Evolutionary conservation across 179 eudicot species (phyloP), one percentile per base, ranked within the genome.

Genomic region (Drosera spatulata): DNA sequence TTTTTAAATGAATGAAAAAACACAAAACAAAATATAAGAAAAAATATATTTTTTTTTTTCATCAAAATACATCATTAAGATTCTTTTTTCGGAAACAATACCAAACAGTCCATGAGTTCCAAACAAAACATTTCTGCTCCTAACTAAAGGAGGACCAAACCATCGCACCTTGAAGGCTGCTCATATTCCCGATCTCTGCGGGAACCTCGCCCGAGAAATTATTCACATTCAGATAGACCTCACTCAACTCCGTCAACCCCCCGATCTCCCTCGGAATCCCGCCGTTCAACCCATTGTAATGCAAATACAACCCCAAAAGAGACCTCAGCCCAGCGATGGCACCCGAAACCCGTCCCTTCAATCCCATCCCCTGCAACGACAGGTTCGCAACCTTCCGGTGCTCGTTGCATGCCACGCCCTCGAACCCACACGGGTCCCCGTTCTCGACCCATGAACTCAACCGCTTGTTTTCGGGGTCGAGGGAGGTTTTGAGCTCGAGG

Each of bases 101-200:
- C n/a, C n/a, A n/a, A n/a, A n/a, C n/a, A n/a, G n/a, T n/a, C n/a
- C n/a, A n/a, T n/a, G n/a, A n/a, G n/a, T n/a, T n/a, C n/a, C n/a
- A n/a, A n/a, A n/a, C n/a, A n/a, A n/a, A n/a, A n/a, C n/a, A n/a
- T n/a, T n/a, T n/a, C n/a, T n/a, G n/a, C n/a, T n/a, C n/a, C n/a
- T n/a, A n/a, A n/a, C n/a, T n/a, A n/a, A n/a, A n/a, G n/a, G n/a
- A n/a, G n/a, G n/a, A n/a, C n/a, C n/a, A n/a, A 10, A 68, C 77
- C 66, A n/a, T n/a, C n/a, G n/a, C 50, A 93, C 99, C 99, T 84
- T 93, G 95, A 64, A 93, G 96, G 71, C 77, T 84, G 56, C 71
- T 53, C 90, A 93, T 82, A 67, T 69, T 66, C 44, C 88, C 79
- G 62, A 93, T 73, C 52, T 79, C 71, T 37, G 73, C 64, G 2